Percentiles rank a stretch among this genome's conserved stretches.
phyloP scores from a whole-genome alignment of 2,329 filamentous ascomycete genomes.

The Elsinoe fawcettii region DNA sequence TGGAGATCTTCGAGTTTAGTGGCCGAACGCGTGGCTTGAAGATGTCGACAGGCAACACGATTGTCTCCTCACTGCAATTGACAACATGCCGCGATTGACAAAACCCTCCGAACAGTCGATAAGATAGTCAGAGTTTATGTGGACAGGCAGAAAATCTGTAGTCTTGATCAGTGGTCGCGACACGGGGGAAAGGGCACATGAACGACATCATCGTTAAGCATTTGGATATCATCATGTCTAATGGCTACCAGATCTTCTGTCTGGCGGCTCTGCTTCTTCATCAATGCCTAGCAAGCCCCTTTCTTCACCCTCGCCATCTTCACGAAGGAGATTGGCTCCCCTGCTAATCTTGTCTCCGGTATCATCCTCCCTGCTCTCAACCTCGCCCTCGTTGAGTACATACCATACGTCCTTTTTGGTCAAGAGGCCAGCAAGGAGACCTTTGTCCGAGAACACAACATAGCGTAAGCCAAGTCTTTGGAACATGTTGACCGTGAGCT shows the following conservation, averaged over 20 bases:
- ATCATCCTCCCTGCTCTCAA: constrained; percentile 25
- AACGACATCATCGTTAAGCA: not conserved
- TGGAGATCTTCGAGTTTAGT: not conserved
- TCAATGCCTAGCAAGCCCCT: constrained; percentile 37
- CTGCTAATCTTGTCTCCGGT: constrained; percentile 18
- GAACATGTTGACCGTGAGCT: constrained; percentile 87
- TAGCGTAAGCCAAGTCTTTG: constrained; percentile 89
- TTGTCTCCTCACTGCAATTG: not conserved
- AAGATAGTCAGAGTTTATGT: too few relatives aligned
- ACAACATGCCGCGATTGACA: too few relatives aligned
- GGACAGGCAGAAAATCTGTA: not conserved
- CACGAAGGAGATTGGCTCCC: constrained; percentile 20
- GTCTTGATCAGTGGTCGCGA: too few relatives aligned
- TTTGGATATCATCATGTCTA: constrained; percentile 1
- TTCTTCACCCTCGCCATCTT: constrained; percentile 37
- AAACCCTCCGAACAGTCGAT: too few relatives aligned
- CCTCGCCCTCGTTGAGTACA: constrained; percentile 71
- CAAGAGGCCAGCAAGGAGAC: constrained; percentile 71
- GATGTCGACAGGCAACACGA: not conserved
- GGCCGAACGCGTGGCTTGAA: not conserved
- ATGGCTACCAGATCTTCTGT: not conserved
- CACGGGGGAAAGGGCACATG: too few relatives aligned
- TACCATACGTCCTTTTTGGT: constrained; percentile 99
- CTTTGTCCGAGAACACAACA: constrained; percentile 76
- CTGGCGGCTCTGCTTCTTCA: constrained; percentile 27